Evolutionary conservation across 495 filamentous ascomycete genomes (phyloP), one percentile per base, ranked within the genome.

Genomic region (Penicillium robsamsonii): DNA sequence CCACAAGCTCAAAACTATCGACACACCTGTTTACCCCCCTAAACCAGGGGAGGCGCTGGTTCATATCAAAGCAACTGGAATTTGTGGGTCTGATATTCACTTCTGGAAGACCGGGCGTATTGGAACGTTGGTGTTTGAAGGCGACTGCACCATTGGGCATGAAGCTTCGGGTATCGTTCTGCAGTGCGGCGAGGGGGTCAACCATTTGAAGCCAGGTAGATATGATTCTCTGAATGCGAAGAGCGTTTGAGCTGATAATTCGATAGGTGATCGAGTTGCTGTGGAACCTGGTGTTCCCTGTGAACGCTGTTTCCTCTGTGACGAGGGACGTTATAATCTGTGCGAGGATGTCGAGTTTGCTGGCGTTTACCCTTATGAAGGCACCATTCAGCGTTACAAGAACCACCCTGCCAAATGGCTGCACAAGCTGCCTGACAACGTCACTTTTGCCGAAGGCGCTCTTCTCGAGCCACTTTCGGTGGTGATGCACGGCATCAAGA

Each of bases 81-180:
- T 71, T 62, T 82, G 79, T 64, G 78, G 70, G 17, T 90, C 86
- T 0, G 88, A 92, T 67, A 77, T 91, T 30, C 86, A 87, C 58
- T 92, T 91, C 71, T 91, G 88, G 78, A 87, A 87, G 58, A 84
- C 88, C 50, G 89, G 86, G 55, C 84, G 86, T 61, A 91, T 90
- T 59, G 88, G 88, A 18, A 82, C 86, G 53, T 79, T 91, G 52
- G 79, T 86, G 35, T 83, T 87, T 55, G 81, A 80, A 45, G 78
- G 80, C 38, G 87, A 88, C 17, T 74, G 90, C 25, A 85, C 82
- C n/a, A 82, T 91, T 18, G 88, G 88, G n/a, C 88, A 92, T 63
- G 88, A 92, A 71, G 84, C 87, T 20, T 84, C 86, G 12, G 88
- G 88, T 3, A 75, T 82, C 17, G 86, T 91, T 5, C 73, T 86